Base-by-base conservation (phyloP, 257 asterid species). In the Parsonsia alboflavescens region DNA sequence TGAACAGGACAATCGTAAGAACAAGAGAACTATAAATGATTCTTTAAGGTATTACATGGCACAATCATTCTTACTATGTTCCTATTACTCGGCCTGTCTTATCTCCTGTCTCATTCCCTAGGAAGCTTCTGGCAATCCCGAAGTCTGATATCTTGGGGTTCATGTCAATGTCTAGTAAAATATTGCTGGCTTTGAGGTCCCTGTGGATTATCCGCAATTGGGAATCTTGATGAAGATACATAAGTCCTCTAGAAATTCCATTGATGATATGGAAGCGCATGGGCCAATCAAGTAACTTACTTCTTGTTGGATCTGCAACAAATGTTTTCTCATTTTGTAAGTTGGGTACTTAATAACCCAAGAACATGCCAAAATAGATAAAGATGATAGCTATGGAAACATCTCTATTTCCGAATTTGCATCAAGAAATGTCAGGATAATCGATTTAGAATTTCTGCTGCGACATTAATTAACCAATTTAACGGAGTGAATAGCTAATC, bases 151-250 rank as follows among this genome's bases (percentile, higher is more conserved):
- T 63, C 68, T 63, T 63, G 11, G 68, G 68, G 19, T 63, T 36
- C 68, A 63, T 63, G 22, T 63, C 26, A 16, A 6, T 63, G 11
- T 42, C 72, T 48, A 68, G 56, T 19, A 68, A 68, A 10, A 68
- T 45, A 15, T 68, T 68, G 54, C 72, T 68, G 10, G 72, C 52
- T 22, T 68, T 68, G 57, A 68, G 57, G 12, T 68, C 72, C 16
- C 53, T 68, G 44, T 68, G 72, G 56, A 68, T 42, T 15, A 63
- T 63, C 5, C 46, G 33, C 22, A 63, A 11, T 46, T 9, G 46
- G 46, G 46, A 42, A 42, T 42, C 46, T 42, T 42, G 9, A 42
- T 42, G 46, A 42, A 42, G 46, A 42, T 42, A 42, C 46, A 42
- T 5, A 5, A 42, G 46, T 42, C 46, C 46, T 42, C 46, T 42